These are phyloP conservation scores for Claviceps sp. DNA, from an alignment of 2,329 filamentous ascomycete species.

Conservation along the genomic window DNA sequence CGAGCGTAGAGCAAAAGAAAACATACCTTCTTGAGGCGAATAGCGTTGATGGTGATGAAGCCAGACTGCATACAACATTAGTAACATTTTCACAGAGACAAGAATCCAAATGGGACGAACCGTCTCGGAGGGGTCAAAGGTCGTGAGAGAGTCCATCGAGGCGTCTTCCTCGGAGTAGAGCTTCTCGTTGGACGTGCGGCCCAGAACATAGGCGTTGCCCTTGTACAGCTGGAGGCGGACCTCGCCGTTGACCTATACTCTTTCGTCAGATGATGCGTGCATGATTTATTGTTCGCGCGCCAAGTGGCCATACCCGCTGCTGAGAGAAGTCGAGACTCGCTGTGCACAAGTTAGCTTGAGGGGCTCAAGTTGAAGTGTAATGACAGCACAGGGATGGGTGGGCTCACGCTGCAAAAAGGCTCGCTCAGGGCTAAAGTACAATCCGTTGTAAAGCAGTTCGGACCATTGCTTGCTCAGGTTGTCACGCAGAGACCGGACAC, in stretches of 20 bases:
- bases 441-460: constrained; percentile 1
- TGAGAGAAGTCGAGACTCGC: constrained; percentile 3
- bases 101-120: neutral
- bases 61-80: constrained; percentile 13
- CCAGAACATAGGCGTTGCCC: constrained; percentile 26
- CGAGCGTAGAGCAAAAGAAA: neutral
- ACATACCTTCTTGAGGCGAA: constrained; percentile 36
- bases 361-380: neutral
- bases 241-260: constrained; percentile 17
- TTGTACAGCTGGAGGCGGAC: constrained; percentile 21
- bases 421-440: constrained; percentile 3
- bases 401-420: constrained; percentile 1
- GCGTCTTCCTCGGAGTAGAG: constrained; percentile 34
- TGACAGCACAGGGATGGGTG: neutral
- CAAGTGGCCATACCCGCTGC: neutral
- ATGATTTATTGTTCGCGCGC: neutral
- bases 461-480: constrained; percentile 1
- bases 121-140: constrained; percentile 28
- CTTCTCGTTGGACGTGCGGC: constrained; percentile 26
- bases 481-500: constrained; percentile 2
- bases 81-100: neutral
- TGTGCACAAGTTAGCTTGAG: neutral
- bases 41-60: constrained; percentile 54
- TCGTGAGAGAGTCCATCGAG: constrained; percentile 32
- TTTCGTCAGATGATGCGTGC: neutral